These are phyloP conservation scores for Pyrenophora graminea DNA, from an alignment of 2,329 filamentous ascomycete species.

Conservation along the genomic window DNA sequence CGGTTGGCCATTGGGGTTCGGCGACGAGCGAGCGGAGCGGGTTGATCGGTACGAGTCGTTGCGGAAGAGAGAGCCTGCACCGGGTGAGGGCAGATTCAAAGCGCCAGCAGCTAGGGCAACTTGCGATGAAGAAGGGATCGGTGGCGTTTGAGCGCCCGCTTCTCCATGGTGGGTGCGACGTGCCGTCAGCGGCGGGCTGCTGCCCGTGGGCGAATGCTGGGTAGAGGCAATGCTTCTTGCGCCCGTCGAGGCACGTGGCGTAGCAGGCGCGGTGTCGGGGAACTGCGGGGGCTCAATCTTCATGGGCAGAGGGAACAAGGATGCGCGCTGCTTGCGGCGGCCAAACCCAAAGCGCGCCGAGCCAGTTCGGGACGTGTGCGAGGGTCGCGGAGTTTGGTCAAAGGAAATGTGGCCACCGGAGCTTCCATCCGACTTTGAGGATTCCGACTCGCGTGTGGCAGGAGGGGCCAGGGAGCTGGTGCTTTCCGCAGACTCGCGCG, in stretches of 20 bases:
- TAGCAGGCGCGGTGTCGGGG: slow-evolving; percentile 52
- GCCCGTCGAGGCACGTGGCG: slow-evolving; percentile 49
- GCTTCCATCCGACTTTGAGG: slow-evolving; percentile 86
- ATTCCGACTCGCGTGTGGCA: slow-evolving; percentile 74
- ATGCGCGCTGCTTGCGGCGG: slow-evolving; percentile 70
- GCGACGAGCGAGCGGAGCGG: slow-evolving; percentile 65
- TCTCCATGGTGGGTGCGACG: slow-evolving; percentile 35
- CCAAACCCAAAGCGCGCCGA: slow-evolving; percentile 74
- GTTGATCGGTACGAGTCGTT: slow-evolving; percentile 67
- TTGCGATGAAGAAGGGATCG: slow-evolving; percentile 56
- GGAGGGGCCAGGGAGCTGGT: slow-evolving; percentile 67
- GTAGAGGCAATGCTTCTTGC: slow-evolving; percentile 42
- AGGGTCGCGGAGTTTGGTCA: slow-evolving; percentile 40
- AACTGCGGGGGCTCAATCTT: slow-evolving; percentile 61
- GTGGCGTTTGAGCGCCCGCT: slow-evolving; percentile 38
- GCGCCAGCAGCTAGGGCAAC: slow-evolving; percentile 56
- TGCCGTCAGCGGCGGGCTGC: slow-evolving; percentile 46
- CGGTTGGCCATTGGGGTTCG: slow-evolving; percentile 62
- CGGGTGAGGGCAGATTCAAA: slow-evolving; percentile 53
- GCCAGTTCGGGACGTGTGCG: slow-evolving; percentile 64
- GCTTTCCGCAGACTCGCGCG: slow-evolving; percentile 65
- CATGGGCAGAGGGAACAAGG: slow-evolving; percentile 87
- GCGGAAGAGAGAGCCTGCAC: slow-evolving; percentile 55
- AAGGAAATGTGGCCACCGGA: slow-evolving; percentile 57
- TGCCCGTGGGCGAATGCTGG: slow-evolving; percentile 42